Conservation (phyloP, 106 monocot genomes). For the Alisma plantagoaquatica region DNA sequence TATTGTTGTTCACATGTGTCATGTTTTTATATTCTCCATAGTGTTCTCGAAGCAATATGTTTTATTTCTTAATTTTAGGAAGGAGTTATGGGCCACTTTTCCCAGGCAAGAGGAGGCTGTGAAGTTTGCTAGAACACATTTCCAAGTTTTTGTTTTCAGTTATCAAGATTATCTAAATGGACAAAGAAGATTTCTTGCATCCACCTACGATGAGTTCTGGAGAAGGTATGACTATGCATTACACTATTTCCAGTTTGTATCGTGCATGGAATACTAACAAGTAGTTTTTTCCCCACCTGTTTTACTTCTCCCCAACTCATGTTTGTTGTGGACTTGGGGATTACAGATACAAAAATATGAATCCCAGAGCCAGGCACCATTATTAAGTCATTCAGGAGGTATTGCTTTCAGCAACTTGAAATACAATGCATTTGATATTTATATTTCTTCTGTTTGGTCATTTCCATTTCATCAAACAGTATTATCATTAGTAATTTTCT, state of each 20-base stretch:
- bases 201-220: conserved; percentile 94
- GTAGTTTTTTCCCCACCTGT: no score
- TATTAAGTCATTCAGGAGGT: conserved; percentile 99
- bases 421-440: background rate
- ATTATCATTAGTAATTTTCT: no score
- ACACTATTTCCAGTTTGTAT: background rate
- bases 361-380: conserved; percentile 66
- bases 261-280: background rate
- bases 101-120: conserved; percentile 95
- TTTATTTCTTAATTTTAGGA: no score
- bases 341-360: conserved; percentile 81
- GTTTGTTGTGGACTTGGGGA: background rate
- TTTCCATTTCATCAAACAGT: no score
- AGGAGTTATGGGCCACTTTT: conserved; percentile 83
- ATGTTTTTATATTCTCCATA: no score
- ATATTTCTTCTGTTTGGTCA: no score
- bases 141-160: conserved; percentile 55
- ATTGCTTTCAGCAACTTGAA: background rate
- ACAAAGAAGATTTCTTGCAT: conserved; percentile 86
- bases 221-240: conserved; percentile 36
- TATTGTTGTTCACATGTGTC: no score
- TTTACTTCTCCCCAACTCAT: background rate
- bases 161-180: conserved; percentile 92
- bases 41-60: no score
- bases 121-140: conserved; percentile 61